These are phyloP conservation scores for Phaeosphaeriaceae sp. DNA, from an alignment of 2,329 filamentous ascomycete genomes.

Conservation along the genomic window DNA sequence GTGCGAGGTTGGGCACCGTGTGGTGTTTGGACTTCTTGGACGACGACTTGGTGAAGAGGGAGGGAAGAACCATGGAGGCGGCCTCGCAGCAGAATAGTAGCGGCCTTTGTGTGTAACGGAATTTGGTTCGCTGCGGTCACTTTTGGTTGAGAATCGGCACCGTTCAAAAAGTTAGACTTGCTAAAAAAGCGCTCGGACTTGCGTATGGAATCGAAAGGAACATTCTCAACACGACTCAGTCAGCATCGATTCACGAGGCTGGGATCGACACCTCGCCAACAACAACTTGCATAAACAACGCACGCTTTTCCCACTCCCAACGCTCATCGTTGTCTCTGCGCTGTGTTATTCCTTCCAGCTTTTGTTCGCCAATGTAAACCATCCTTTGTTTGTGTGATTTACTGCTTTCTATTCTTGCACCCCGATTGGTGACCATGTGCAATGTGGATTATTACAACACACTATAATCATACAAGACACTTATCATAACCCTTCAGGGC, in stretches of 20 bases:
- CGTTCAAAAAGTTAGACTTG: constrained; percentile 31
- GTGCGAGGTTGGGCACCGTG: constrained; percentile 30
- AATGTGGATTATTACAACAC: too few relatives aligned
- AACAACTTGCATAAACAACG: constrained; percentile 22
- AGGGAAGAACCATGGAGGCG: constrained; percentile 48
- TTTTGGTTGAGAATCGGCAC: constrained; percentile 36
- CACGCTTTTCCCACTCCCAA: constrained; percentile 17
- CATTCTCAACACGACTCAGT: background rate
- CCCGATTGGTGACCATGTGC: too few relatives aligned
- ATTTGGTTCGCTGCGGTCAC: constrained; percentile 37
- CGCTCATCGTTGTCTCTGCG: constrained; percentile 5
- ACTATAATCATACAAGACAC: too few relatives aligned
- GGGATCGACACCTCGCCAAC: constrained; percentile 33
- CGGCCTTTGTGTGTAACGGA: constrained; percentile 28
- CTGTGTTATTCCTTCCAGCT: constrained; percentile 19
- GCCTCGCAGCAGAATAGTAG: constrained; percentile 21
- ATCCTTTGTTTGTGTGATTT: constrained; percentile 6
- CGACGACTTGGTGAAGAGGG: constrained; percentile 46
- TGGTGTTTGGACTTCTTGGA: constrained; percentile 45
- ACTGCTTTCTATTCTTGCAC: too few relatives aligned
- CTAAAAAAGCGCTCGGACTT: constrained; percentile 11
- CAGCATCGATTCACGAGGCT: constrained; percentile 34
- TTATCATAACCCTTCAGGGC: too few relatives aligned
- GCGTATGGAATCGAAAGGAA: too few relatives aligned
- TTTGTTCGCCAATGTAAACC: constrained; percentile 27